phyloP scores from a whole-genome alignment of 805 yeast genomes.

The Kuraishia cidri region DNA sequence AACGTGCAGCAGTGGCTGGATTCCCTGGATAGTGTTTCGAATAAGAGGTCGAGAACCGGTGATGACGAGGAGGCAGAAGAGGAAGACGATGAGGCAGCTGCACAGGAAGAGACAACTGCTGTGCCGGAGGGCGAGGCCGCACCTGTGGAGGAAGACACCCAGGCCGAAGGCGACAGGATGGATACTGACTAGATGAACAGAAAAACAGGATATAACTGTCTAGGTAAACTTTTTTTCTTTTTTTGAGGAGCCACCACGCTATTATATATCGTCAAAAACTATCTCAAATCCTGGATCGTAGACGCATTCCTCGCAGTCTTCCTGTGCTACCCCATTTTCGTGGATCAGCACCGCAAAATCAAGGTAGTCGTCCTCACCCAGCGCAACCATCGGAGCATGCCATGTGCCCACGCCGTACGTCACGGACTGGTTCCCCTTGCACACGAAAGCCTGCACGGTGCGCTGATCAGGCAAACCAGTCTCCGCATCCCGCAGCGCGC shows the following conservation, averaged over 20 bases:
- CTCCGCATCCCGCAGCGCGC: slow-evolving; percentile 44
- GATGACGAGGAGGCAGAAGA: slow-evolving; percentile 19
- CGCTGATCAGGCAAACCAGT: slow-evolving; percentile 52
- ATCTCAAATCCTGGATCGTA: slow-evolving; percentile 1
- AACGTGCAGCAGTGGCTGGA: slow-evolving; percentile 79
- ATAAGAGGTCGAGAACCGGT: slow-evolving; percentile 39
- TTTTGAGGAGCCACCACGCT: neutral
- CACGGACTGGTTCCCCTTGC: slow-evolving; percentile 79
- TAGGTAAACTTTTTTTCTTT: too few species aligned
- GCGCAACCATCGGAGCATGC: slow-evolving; percentile 96
- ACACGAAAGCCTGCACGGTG: slow-evolving; percentile 57
- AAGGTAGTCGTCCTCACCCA: slow-evolving; percentile 38
- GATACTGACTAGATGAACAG: slow-evolving; percentile 2
- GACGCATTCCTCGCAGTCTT: slow-evolving; percentile 65
- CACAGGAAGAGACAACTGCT: slow-evolving; percentile 8
- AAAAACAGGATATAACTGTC: too few species aligned
- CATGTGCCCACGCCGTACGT: slow-evolving; percentile 82
- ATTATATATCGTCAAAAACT: too few species aligned
- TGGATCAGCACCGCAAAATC: slow-evolving; percentile 88
- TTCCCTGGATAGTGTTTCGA: slow-evolving; percentile 56
- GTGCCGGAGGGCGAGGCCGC: slow-evolving; percentile 4
- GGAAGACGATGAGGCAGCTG: slow-evolving; percentile 19
- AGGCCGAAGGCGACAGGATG: slow-evolving; percentile 3
- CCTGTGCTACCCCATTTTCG: slow-evolving; percentile 72
- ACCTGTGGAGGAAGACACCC: slow-evolving; percentile 7